These are phyloP conservation scores for Corynascus novoguineensis DNA, from an alignment of 495 filamentous ascomycete species.

Conservation along the genomic window DNA sequence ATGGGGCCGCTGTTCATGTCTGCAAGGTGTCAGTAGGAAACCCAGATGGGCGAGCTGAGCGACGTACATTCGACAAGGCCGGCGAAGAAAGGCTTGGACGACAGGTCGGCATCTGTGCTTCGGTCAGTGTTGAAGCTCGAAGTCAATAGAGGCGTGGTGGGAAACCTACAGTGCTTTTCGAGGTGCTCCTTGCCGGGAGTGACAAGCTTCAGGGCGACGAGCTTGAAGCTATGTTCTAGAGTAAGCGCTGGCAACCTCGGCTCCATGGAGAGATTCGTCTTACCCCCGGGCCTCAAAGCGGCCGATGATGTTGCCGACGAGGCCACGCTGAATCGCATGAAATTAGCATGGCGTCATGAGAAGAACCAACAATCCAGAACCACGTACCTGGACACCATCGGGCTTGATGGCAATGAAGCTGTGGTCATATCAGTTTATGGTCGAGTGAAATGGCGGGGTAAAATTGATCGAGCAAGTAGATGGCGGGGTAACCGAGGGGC, in stretches of 20 bases:
- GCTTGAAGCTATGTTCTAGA: constrained; percentile 69
- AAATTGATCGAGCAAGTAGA: constrained; percentile 2
- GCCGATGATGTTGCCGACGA: constrained; percentile 91
- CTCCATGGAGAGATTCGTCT: constrained; percentile 15
- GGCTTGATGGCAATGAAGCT: constrained; percentile 99
- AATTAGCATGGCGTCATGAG: constrained; percentile 24
- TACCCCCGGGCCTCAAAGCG: constrained; percentile 94
- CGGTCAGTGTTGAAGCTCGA: constrained; percentile 29
- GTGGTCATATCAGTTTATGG: constrained; percentile 45
- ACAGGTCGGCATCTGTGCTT: constrained; percentile 69
- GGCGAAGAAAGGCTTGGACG: constrained; percentile 91
- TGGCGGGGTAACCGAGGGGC: constrained; percentile 31
- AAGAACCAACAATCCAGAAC: background rate
- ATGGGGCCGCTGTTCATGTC: constrained; percentile 98
- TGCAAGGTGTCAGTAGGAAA: constrained; percentile 38
- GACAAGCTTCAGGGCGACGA: constrained; percentile 91
- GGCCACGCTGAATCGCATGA: constrained; percentile 64
- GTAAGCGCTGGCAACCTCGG: constrained; percentile 22
- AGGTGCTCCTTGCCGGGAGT: constrained; percentile 86
- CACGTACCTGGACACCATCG: constrained; percentile 92
- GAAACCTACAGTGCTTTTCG: constrained; percentile 76
- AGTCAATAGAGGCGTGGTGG: constrained; percentile 4
- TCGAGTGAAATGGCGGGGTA: constrained; percentile 28
- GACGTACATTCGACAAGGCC: constrained; percentile 76
- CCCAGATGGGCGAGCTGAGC: background rate